A percentile compares a stretch with the other conserved stretches of the same genome.
phyloP scores from a whole-genome alignment of 2,329 filamentous ascomycete genomes.

The Aspergillus pseudoglaucus region DNA sequence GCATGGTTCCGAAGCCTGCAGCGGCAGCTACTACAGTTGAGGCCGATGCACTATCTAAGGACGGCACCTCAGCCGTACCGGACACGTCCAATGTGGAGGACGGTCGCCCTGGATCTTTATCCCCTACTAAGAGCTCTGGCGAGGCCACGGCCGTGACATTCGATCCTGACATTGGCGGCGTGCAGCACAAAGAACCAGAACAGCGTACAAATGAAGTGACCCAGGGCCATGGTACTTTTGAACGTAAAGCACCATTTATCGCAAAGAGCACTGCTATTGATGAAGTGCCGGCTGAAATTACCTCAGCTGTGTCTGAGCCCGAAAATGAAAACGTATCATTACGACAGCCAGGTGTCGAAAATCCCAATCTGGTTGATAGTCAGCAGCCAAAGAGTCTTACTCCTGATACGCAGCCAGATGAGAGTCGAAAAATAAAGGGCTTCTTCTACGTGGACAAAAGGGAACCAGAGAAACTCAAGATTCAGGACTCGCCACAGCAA shows the following conservation, averaged over 20 bases:
- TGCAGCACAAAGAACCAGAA: not conserved
- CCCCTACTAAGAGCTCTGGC: not conserved
- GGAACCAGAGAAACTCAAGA: not conserved
- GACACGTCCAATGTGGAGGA: not conserved
- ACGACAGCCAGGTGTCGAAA: not conserved
- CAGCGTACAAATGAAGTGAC: not conserved
- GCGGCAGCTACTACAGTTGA: not conserved
- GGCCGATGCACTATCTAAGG: not conserved
- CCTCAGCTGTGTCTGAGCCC: not conserved
- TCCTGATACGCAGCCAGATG: not conserved
- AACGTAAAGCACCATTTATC: not conserved
- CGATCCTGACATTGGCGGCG: not conserved
- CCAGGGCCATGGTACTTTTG: not conserved
- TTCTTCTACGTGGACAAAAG: not conserved
- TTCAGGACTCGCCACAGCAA: constrained; percentile 1
- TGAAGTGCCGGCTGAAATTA: not conserved
- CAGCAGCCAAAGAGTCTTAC: not conserved
- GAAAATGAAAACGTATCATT: constrained; percentile 1
- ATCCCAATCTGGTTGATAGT: not conserved
- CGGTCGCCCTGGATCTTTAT: not conserved
- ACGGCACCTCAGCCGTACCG: not conserved
- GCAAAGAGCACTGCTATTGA: not conserved
- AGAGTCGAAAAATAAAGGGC: not conserved
- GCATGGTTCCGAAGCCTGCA: constrained; percentile 26
- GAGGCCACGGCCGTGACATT: not conserved